Percentiles rank a stretch among this genome's conserved stretches.
Conservation (phyloP, 257 asterid genomes). For the Jasminum sambac region DNA sequence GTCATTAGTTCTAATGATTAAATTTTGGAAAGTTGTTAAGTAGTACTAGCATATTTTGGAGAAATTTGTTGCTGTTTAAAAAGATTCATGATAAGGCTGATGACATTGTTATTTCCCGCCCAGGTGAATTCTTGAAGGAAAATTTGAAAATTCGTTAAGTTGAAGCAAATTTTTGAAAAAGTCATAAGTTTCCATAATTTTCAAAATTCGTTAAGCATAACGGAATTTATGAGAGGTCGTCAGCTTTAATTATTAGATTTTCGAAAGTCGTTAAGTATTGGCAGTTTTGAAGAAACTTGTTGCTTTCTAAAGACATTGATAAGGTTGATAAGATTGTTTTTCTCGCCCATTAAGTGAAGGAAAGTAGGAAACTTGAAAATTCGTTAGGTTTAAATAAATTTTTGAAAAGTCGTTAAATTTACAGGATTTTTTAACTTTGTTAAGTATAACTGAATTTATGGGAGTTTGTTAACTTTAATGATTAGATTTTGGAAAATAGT, state of each 20-base stretch:
- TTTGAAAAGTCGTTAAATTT: conserved; percentile 4
- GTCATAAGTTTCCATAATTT: not conserved
- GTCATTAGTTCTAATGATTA: not conserved
- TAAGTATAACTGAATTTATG: no score
- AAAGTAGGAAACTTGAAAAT: no score
- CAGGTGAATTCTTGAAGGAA: not conserved
- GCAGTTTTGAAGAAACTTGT: no score
- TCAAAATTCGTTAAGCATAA: no score
- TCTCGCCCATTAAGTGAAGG: no score
- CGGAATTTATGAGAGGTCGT: no score
- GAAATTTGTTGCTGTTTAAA: not conserved
- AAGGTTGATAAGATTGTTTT: no score
- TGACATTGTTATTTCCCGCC: not conserved
- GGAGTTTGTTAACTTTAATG: not conserved
- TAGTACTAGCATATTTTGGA: not conserved
- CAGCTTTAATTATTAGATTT: no score
- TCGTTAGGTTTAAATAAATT: not conserved
- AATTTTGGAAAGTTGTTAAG: not conserved
- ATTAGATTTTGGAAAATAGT: not conserved
- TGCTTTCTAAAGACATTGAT: no score
- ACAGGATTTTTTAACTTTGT: no score
- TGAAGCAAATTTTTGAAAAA: not conserved
- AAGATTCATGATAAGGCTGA: not conserved
- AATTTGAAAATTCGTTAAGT: no score
- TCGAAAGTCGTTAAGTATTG: no score